These are phyloP conservation scores for Plasmodium yoelii DNA, from an alignment of 169 alveolate species.

Conservation along the genomic window DNA sequence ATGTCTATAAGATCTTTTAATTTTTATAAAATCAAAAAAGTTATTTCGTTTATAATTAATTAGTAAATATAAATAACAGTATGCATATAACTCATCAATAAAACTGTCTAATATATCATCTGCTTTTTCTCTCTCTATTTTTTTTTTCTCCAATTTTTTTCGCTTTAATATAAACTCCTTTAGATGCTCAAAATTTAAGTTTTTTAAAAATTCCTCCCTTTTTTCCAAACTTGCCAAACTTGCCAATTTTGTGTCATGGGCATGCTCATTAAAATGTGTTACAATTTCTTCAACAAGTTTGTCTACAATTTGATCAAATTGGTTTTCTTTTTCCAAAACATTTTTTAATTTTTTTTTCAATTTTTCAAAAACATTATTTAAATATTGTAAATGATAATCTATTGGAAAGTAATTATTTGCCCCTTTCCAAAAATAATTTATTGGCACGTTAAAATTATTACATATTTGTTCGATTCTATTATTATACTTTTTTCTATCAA, in stretches of 20 bases:
- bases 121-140: background rate
- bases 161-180: slow-evolving; percentile 45
- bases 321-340: slow-evolving; percentile 26
- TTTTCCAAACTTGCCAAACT: background rate
- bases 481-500: slow-evolving; percentile 22
- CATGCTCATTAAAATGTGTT: background rate
- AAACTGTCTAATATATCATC: slow-evolving; percentile 2
- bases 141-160: too few species aligned
- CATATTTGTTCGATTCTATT: slow-evolving; percentile 24
- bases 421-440: slow-evolving; percentile 7
- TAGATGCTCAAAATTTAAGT: slow-evolving; percentile 17
- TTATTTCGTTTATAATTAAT: slow-evolving; percentile 49
- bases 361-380: slow-evolving; percentile 39
- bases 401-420: slow-evolving; percentile 54
- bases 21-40: slow-evolving; percentile 59
- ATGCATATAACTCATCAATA: slow-evolving; percentile 58
- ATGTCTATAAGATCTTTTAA: slow-evolving; percentile 48
- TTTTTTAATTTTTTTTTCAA: slow-evolving; percentile 17
- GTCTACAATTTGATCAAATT: background rate
- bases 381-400: slow-evolving; percentile 61
- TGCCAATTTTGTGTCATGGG: background rate
- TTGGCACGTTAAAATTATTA: slow-evolving; percentile 29
- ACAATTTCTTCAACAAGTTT: background rate
- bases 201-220: slow-evolving; percentile 13
- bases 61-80: slow-evolving; percentile 28